These are phyloP conservation scores for Strigomonas galati DNA, from an alignment of 208 protist species.

Conservation along the genomic window DNA sequence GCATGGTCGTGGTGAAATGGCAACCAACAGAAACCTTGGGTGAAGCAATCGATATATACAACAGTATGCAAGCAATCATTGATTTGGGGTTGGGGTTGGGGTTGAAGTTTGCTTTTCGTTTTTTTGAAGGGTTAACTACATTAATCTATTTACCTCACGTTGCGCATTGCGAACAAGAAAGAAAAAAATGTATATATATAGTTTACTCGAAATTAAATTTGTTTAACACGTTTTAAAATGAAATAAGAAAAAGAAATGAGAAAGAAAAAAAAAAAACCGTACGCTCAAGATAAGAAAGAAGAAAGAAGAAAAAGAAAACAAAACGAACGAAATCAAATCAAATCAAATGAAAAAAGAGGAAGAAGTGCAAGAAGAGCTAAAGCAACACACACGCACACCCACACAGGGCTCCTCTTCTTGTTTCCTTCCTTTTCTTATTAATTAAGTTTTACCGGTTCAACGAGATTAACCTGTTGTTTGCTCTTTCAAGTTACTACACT, in stretches of 20 bases:
- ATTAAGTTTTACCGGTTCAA: too few relatives aligned
- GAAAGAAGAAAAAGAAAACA: constrained; percentile 8
- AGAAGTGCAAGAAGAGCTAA: background rate
- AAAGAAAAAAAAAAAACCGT: too few relatives aligned
- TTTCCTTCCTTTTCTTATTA: background rate
- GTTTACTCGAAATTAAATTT: background rate
- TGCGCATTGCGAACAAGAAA: too few relatives aligned
- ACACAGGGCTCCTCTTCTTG: background rate
- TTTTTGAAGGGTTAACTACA: background rate
- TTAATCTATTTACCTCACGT: too few relatives aligned
- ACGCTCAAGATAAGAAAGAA: constrained; percentile 5
- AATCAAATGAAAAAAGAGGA: constrained; percentile 12
- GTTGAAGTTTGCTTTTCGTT: constrained; percentile 1
- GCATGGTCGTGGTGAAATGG: too few relatives aligned
- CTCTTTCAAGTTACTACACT: background rate
- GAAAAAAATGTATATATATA: too few relatives aligned
- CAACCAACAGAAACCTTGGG: too few relatives aligned
- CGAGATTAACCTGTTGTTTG: background rate
- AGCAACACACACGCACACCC: background rate
- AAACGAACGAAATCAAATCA: constrained; percentile 1
- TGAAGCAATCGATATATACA: too few relatives aligned
- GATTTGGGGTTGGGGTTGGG: too few relatives aligned
- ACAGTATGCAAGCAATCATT: too few relatives aligned
- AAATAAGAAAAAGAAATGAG: too few relatives aligned
- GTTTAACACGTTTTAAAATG: background rate